These are phyloP conservation scores for Colletotrichum eremochloae DNA, from an alignment of 2,329 filamentous ascomycete species.

Conservation along the genomic window DNA sequence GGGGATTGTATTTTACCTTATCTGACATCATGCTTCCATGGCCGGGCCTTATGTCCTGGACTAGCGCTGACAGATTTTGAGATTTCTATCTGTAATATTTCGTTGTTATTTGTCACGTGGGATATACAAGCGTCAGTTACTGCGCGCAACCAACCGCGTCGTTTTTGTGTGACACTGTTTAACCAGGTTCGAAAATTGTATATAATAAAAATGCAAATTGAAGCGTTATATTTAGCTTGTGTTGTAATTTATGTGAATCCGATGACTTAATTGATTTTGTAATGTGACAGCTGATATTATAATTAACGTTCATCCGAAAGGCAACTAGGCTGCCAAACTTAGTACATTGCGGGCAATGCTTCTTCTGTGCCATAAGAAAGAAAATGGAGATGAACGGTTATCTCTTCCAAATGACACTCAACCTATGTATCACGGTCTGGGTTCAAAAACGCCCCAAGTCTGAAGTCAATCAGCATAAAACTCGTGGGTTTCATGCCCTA, in stretches of 20 bases:
- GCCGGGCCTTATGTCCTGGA: rapidly evolving
- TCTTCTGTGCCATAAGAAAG: neutral
- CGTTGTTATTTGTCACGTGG: too few species aligned
- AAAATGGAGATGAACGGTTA: neutral
- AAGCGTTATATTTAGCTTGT: too few species aligned
- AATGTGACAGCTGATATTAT: neutral
- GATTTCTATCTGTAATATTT: neutral
- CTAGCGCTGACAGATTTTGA: neutral
- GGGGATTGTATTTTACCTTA: neutral
- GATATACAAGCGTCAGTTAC: too few species aligned
- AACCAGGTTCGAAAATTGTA: too few species aligned
- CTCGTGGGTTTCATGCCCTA: neutral
- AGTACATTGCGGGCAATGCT: rapidly evolving
- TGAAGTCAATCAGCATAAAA: neutral
- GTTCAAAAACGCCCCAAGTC: neutral
- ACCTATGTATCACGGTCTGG: constrained; percentile 1
- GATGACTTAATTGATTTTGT: neutral
- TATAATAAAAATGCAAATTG: too few species aligned
- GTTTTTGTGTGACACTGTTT: too few species aligned
- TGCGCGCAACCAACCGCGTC: too few species aligned
- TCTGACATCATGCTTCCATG: neutral
- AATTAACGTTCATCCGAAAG: too few species aligned
- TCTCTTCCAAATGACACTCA: neutral
- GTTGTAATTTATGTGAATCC: rapidly evolving
- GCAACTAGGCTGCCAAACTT: neutral